Percentiles rank a stretch among this genome's conserved stretches.
Evolutionary conservation across 805 yeast genomes (phyloP).

Genomic region (Blastobotrys americana): DNA sequence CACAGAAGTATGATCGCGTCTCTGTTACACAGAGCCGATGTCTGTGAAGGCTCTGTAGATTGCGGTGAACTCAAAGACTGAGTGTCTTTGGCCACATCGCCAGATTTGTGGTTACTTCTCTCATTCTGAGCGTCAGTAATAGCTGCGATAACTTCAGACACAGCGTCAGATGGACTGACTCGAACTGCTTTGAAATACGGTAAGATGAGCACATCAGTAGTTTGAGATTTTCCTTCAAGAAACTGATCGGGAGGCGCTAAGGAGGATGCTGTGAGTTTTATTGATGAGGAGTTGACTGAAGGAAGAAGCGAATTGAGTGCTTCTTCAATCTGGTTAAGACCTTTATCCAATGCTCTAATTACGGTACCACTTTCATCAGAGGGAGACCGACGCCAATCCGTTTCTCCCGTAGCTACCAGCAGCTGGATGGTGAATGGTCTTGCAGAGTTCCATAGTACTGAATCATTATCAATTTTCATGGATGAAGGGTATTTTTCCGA

Average conservation of each 20-base stretch:
- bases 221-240: slow-evolving; percentile 37
- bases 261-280: slow-evolving; percentile 51
- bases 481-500: slow-evolving; percentile 45
- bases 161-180: slow-evolving; percentile 40
- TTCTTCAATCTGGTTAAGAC: slow-evolving; percentile 7
- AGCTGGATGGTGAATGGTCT: slow-evolving; percentile 64
- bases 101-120: slow-evolving; percentile 17
- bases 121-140: slow-evolving; percentile 34
- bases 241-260: slow-evolving; percentile 39
- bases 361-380: slow-evolving; percentile 41
- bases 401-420: slow-evolving; percentile 73
- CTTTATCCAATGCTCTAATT: slow-evolving; percentile 36
- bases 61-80: background rate
- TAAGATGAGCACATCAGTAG: slow-evolving; percentile 49
- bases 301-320: slow-evolving; percentile 1
- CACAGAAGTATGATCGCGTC: slow-evolving; percentile 55
- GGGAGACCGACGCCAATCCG: slow-evolving; percentile 82
- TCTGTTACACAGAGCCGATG: slow-evolving; percentile 34
- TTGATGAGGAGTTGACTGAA: slow-evolving; percentile 25
- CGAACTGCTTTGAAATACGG: slow-evolving; percentile 71
- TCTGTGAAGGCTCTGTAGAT: slow-evolving; percentile 1
- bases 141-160: slow-evolving; percentile 34
- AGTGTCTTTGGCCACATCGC: background rate
- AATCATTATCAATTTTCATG: slow-evolving; percentile 38
- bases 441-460: slow-evolving; percentile 62